A percentile compares a stretch with the other conserved stretches of the same genome.
These are phyloP conservation scores for Anthostomella pinea DNA, from an alignment of 2,329 filamentous ascomycete species.

Conservation along the genomic window DNA sequence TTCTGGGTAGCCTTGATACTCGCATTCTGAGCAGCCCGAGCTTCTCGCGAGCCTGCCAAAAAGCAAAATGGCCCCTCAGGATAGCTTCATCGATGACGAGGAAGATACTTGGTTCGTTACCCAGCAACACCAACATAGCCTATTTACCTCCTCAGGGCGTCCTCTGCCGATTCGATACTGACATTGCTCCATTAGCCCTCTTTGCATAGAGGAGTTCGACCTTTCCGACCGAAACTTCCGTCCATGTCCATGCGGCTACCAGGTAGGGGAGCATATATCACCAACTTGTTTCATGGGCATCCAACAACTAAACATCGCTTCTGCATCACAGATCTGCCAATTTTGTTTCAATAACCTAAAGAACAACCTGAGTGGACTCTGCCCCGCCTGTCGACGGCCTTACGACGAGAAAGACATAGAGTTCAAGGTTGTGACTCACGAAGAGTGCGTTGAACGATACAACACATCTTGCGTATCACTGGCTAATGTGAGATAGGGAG, in stretches of 20 bases:
- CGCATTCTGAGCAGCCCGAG: slow-evolving; percentile 3
- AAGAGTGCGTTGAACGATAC: slow-evolving; percentile 68
- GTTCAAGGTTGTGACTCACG: slow-evolving; percentile 90
- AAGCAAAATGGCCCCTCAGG: slow-evolving; percentile 61
- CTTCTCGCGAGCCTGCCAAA: slow-evolving; percentile 9
- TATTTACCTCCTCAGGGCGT: slow-evolving; percentile 6
- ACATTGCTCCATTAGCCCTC: slow-evolving; percentile 60
- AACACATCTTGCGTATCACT: slow-evolving; percentile 10
- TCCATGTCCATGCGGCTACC: slow-evolving; percentile 96
- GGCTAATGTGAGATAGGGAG: slow-evolving; percentile 47
- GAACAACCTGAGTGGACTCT: slow-evolving; percentile 94
- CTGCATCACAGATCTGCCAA: slow-evolving; percentile 76
- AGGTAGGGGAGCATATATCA: slow-evolving; percentile 57
- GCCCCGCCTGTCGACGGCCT: slow-evolving; percentile 91
- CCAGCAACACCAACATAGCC: slow-evolving; percentile 7
- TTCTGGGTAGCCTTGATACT: slow-evolving; percentile 1
- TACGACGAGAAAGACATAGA: slow-evolving; percentile 98
- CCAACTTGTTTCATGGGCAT: slow-evolving; percentile 4
- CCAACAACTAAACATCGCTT: slow-evolving; percentile 12
- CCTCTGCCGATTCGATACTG: slow-evolving; percentile 20
- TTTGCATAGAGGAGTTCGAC: slow-evolving; percentile 99
- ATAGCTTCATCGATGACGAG: slow-evolving; percentile 69
- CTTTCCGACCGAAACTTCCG: slow-evolving; percentile 95
- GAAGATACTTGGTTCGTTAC: slow-evolving; percentile 63
- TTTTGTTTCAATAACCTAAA: slow-evolving; percentile 99